phyloP scores from a whole-genome alignment of 2,329 filamentous ascomycete species.

The Grosmannia huntii region DNA sequence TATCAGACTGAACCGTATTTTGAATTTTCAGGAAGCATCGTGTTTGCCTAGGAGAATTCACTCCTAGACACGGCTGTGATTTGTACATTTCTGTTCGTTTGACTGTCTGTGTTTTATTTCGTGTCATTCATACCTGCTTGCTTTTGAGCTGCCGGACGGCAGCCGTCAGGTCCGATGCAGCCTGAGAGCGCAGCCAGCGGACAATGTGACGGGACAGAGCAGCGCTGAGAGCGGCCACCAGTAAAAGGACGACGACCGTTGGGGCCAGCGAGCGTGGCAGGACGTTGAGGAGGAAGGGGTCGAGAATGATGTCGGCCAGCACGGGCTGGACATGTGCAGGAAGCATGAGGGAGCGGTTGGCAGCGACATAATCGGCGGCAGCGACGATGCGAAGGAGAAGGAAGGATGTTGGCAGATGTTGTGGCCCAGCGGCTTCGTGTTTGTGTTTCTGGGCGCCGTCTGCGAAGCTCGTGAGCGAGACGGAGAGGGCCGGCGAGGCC shows the following conservation, averaged over 20 bases:
- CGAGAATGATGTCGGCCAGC: conserved; percentile 68
- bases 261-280: conserved; percentile 67
- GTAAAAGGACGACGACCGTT: conserved; percentile 53
- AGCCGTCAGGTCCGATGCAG: neutral
- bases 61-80: neutral
- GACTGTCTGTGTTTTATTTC: too few relatives aligned
- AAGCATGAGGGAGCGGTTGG: conserved; percentile 60
- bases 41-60: too few relatives aligned
- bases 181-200: conserved; percentile 18
- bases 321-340: conserved; percentile 52
- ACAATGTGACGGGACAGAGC: conserved; percentile 29
- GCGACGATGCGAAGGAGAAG: conserved; percentile 64
- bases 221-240: conserved; percentile 38
- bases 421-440: neutral
- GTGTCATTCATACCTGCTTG: too few relatives aligned
- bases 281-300: conserved; percentile 65
- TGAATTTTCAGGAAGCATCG: too few relatives aligned
- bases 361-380: conserved; percentile 74
- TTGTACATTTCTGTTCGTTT: too few relatives aligned
- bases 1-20: too few relatives aligned
- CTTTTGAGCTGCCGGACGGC: too few relatives aligned
- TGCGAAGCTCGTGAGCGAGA: conserved; percentile 48
- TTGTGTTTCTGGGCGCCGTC: neutral
- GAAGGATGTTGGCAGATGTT: conserved; percentile 28
- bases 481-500: conserved; percentile 46